Evolutionary conservation across 2,329 filamentous ascomycete species (phyloP).

Genomic region (Cladosporium sp.): DNA sequence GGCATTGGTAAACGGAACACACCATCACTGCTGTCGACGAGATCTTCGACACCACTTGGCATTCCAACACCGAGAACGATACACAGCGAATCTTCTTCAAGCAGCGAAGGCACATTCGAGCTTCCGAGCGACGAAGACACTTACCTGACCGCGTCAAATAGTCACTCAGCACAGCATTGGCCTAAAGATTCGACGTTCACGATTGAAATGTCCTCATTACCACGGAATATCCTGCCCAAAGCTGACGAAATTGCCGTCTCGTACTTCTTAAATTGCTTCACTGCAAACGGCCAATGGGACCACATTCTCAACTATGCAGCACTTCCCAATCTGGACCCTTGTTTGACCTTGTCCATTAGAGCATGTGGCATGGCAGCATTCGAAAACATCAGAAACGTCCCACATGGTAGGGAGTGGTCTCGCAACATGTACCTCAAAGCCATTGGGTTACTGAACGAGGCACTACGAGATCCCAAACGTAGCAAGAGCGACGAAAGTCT

Average conservation of each 20-base stretch:
- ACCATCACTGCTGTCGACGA: neutral
- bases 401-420: slow-evolving; percentile 28
- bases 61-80: slow-evolving; percentile 21
- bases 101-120: slow-evolving; percentile 31
- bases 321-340: slow-evolving; percentile 26
- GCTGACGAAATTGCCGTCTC: slow-evolving; percentile 31
- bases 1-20: neutral
- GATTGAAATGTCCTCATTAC: neutral
- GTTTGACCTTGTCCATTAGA: slow-evolving; percentile 31
- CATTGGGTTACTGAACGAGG: slow-evolving; percentile 35
- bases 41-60: slow-evolving; percentile 21
- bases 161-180: neutral
- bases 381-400: slow-evolving; percentile 30
- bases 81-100: slow-evolving; percentile 27
- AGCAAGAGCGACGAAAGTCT: slow-evolving; percentile 37
- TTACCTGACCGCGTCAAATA: no score
- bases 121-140: slow-evolving; percentile 25
- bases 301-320: slow-evolving; percentile 27
- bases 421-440: slow-evolving; percentile 33
- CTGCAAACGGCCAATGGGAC: slow-evolving; percentile 31
- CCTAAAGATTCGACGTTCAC: neutral
- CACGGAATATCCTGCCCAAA: neutral
- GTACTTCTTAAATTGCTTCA: slow-evolving; percentile 36
- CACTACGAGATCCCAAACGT: slow-evolving; percentile 33
- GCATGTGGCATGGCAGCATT: slow-evolving; percentile 36